Evolutionary conservation across 805 yeast species (phyloP), one percentile per base, ranked within the genome.

Genomic region (Ogataea ramenticola): DNA sequence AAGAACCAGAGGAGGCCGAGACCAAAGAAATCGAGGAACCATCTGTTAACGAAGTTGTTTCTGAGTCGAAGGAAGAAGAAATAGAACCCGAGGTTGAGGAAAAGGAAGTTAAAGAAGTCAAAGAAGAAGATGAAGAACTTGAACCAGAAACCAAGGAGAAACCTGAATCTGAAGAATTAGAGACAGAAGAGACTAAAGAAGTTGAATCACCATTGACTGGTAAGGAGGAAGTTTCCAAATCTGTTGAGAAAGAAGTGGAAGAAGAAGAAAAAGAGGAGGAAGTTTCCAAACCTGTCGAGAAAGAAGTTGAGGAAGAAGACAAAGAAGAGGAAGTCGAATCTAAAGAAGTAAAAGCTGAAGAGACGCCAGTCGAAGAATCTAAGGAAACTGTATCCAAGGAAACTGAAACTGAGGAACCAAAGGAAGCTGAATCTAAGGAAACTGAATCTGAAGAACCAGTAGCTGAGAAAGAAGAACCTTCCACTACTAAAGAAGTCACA

Each of bases 191-290:
- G 27, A 24, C 6, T 7, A 6, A 24, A 7, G 27, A 24, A 24
- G 27, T 10, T 10, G 27, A 24, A 24, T 24, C 47, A 15, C 51
- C 44, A 8, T 50, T 42, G 32, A 33, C 19, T 20, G 40, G 43
- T 32, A 54, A 43, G 42, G 47, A 38, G 38, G 51, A 22, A 41
- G 43, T 14, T 16, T 22, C 12, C 34, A 43, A 44, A 29, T 46
- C 41, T 15, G 17, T 27, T 15, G 40, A 42, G 17, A 38, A 39
- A 26, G 42, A 34, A 27, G 39, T 14, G 19, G 17, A 43, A n/a
- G 11, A 26, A 40, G 20, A 30, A 35, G 35, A 27, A 15, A 24
- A 36, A 44, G 48, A 43, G 24, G 40, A 34, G 15, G 35, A 21
- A 17, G 46, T 30, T 30, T 15, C 33, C 33, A n/a, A n/a, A n/a